These are phyloP conservation scores for Rhipidocladum racemiflorum DNA, from an alignment of 176 grass and related monocot genomes.

Conservation along the genomic window DNA sequence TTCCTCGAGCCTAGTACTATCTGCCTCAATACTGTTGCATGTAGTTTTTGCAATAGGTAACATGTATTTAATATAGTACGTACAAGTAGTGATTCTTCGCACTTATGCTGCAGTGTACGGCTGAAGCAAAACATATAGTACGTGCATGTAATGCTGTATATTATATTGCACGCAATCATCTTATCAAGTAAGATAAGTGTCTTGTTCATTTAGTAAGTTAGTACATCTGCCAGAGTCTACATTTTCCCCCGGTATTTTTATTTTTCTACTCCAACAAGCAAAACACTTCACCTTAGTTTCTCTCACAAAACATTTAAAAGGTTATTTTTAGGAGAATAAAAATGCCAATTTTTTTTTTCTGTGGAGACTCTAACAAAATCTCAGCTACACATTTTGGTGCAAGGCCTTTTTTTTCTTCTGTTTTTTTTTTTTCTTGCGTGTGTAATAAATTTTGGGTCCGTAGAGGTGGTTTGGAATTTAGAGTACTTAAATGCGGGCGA, in stretches of 20 bases:
- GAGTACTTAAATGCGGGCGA: conserved; percentile 45
- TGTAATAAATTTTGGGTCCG: conserved; percentile 46
- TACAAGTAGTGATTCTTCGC: background rate
- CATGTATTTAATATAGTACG: background rate
- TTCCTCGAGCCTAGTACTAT: background rate
- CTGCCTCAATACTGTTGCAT: background rate
- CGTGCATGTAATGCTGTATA: background rate
- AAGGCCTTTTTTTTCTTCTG: background rate
- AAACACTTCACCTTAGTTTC: background rate
- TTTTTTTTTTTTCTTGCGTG: background rate
- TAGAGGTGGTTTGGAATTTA: conserved; percentile 50
- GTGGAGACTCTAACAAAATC: background rate
- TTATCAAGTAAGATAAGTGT: background rate
- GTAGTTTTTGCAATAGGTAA: background rate
- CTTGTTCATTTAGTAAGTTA: background rate
- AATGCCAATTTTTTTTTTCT: background rate
- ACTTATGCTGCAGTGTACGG: background rate
- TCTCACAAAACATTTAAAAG: background rate
- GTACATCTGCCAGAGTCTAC: background rate
- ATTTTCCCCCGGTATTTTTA: background rate
- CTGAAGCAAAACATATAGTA: background rate
- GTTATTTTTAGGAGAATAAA: background rate
- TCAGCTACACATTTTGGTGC: background rate
- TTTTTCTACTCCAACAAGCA: background rate
- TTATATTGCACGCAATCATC: conserved; percentile 19